Conservation (phyloP, 192 early-diverging fungal genomes). For the Coemansia sp. region DNA sequence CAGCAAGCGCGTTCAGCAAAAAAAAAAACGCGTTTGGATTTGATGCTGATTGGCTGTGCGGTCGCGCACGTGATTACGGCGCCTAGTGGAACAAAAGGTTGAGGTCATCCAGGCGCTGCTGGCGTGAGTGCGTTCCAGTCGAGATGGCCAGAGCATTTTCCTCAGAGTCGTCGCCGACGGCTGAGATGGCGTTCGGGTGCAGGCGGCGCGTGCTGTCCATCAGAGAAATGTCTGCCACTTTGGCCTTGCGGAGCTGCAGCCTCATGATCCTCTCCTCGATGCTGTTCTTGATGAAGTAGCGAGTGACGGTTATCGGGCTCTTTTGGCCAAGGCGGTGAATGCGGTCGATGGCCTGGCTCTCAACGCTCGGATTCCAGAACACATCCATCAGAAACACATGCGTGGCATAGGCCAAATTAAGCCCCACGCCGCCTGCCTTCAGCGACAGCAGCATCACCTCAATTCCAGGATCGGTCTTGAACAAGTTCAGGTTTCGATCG, state of each 20-base stretch:
- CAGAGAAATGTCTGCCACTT: constrained; percentile 49
- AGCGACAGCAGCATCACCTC: constrained; percentile 66
- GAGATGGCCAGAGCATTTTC: constrained; percentile 23
- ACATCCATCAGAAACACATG: constrained; percentile 71
- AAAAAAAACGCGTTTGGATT: not conserved
- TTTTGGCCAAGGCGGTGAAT: constrained; percentile 76
- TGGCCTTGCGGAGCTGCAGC: constrained; percentile 75
- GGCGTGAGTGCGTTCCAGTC: constrained; percentile 40
- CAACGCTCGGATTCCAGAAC: constrained; percentile 76
- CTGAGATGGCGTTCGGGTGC: not conserved
- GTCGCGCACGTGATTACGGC: not conserved
- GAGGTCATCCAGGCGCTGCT: constrained; percentile 50
- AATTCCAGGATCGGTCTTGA: constrained; percentile 58
- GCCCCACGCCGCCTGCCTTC: constrained; percentile 64
- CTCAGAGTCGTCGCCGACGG: constrained; percentile 10
- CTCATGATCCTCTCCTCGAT: constrained; percentile 84
- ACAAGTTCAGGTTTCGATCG: constrained; percentile 57
- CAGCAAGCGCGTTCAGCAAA: not conserved
- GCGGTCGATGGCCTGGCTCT: constrained; percentile 77
- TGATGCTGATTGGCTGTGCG: not conserved
- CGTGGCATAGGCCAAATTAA: constrained; percentile 73
- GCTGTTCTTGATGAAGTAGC: constrained; percentile 64
- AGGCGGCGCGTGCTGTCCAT: constrained; percentile 40
- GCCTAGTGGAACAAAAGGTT: constrained; percentile 29
- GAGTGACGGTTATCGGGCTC: constrained; percentile 58